Evolutionary conservation across 306 rosid species (phyloP).

Genomic region (Quercus suber): DNA sequence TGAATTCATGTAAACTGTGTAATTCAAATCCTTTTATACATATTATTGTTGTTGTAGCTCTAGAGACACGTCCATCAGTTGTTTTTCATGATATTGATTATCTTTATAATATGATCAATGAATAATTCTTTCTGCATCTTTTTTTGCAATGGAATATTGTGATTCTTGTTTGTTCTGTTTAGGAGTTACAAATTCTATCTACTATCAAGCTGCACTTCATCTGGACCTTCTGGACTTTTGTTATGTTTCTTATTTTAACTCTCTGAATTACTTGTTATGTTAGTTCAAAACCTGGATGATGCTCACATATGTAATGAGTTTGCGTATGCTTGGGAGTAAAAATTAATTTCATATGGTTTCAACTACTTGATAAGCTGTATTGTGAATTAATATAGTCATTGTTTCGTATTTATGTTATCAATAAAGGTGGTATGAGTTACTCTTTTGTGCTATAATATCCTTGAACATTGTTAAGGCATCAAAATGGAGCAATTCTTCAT

Average conservation of each 20-base stretch:
- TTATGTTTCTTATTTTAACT: conserved; percentile 3
- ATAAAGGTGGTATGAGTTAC: background rate
- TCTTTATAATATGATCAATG: conserved; percentile 1
- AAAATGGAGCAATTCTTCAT: background rate
- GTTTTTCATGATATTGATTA: background rate
- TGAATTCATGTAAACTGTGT: conserved; percentile 58
- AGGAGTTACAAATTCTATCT: background rate
- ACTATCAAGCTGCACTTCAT: conserved; percentile 11
- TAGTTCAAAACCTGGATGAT: background rate
- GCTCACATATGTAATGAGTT: conserved; percentile 9
- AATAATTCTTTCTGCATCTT: background rate
- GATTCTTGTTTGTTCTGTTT: background rate
- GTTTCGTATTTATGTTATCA: conserved; percentile 2
- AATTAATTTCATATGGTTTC: conserved; percentile 4
- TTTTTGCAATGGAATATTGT: conserved; percentile 1
- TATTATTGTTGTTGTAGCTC: conserved; percentile 7
- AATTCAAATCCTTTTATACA: background rate
- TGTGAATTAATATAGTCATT: background rate
- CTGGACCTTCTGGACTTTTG: conserved; percentile 9
- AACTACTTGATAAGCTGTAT: conserved; percentile 13
- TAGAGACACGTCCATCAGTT: conserved; percentile 7
- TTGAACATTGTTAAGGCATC: background rate
- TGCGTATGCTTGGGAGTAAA: conserved; percentile 19
- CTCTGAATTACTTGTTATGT: background rate
- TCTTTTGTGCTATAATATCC: background rate